Base-by-base conservation (phyloP, 2,329 filamentous ascomycete species). In the Paecilomyces variotii region DNA sequence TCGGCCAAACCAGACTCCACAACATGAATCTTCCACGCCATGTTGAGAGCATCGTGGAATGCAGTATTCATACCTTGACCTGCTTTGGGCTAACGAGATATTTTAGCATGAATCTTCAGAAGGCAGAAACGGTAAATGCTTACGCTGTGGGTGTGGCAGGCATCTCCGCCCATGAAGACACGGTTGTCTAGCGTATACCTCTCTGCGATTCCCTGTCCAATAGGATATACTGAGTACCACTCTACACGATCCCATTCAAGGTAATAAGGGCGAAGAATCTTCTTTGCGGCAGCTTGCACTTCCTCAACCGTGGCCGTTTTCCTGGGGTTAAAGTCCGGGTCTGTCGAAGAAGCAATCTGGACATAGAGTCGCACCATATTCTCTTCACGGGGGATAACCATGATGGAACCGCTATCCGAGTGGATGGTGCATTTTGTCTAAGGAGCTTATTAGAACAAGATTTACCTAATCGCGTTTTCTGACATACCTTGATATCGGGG, bases 21-120 rank as follows among this genome's bases (percentile, higher is more conserved):
- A 35, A 89, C 86, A 70, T 96, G 92, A 56, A 97, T 89, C 78
- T 97, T 97, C 92, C 92, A 97, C 6, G 92, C 92, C 49, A 97
- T 80, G 73, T 97, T 97, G 60, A 91, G 84, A 0, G 91, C 91
- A 67, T 81, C 79, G 54, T 81, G 73, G 74, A 83, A 82, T 25
- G 83, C 79, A 63, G 82, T 84, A 75, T 84, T 84, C 81, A 83
- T 86, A 59, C 84, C 84, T 66, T 87, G 84, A 14, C 84, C 84
- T 12, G 84, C 84, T 72, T 87, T 87, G 57, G 84, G 84, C 57
- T 77, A 45, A 10, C 69, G 24, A 58, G 25, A 56, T 28, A 24
- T 50, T 30, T 67, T 61, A 65, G 62, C 32, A 54, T 19, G 25
- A 24, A 24, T 3, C 12, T 2, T 25, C 12, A 19, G 30, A 24